phyloP scores from a whole-genome alignment of 768 basidiomycete species.

The Calocybe cyanea region DNA sequence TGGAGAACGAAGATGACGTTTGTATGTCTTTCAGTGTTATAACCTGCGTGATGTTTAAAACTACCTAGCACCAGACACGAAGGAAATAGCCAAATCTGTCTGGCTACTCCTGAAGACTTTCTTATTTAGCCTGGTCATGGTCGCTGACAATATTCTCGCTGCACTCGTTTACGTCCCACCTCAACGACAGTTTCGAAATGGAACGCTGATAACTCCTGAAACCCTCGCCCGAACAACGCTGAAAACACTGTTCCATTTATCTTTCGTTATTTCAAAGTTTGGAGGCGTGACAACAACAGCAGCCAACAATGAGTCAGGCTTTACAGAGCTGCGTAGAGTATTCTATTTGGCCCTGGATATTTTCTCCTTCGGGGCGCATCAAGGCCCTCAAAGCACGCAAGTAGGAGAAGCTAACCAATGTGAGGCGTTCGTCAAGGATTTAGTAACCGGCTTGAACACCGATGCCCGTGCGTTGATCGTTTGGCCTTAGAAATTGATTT shows the following conservation, averaged over 20 bases:
- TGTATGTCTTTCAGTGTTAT: conserved; percentile 19
- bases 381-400: conserved; percentile 20
- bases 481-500: not conserved
- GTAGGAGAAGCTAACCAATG: conserved; percentile 27
- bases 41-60: conserved; percentile 1
- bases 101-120: conserved; percentile 74
- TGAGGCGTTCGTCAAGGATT: conserved; percentile 27
- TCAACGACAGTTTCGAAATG: conserved; percentile 14
- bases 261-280: conserved; percentile 77
- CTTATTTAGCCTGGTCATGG: conserved; percentile 70
- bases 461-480: conserved; percentile 10
- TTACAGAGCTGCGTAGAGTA: conserved; percentile 67
- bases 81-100: conserved; percentile 41
- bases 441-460: conserved; percentile 12
- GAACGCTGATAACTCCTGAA: conserved; percentile 12
- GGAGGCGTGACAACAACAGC: conserved; percentile 62
- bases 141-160: conserved; percentile 59
- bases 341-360: conserved; percentile 80
- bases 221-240: conserved; percentile 53
- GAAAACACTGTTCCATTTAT: conserved; percentile 58
- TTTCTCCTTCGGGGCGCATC: conserved; percentile 34
- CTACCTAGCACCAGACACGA: conserved; percentile 38
- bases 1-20: conserved; percentile 26
- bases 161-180: conserved; percentile 51
- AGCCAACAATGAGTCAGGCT: conserved; percentile 40